Percentiles rank a stretch among this genome's conserved stretches.
Evolutionary conservation across 345 rosid species (phyloP).

Genomic region (Ceriops tagal): DNA sequence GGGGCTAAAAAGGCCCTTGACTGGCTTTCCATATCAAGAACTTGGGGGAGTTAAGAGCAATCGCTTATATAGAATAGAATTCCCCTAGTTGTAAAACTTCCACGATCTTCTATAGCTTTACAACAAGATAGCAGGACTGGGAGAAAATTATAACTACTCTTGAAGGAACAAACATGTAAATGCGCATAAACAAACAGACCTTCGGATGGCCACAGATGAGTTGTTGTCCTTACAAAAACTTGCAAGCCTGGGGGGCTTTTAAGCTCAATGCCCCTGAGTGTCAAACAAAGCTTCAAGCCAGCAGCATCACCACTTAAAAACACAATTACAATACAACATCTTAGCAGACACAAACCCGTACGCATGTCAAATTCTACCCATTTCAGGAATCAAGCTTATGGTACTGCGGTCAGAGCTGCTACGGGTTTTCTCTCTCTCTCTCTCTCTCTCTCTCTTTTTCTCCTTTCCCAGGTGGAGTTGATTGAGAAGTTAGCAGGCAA

Average conservation of each 20-base stretch:
- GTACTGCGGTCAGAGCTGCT: conserved; percentile 17
- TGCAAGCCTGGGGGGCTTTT: conserved; percentile 20
- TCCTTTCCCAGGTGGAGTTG: neutral
- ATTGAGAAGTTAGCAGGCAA: conserved; percentile 45
- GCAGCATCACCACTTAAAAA: conserved; percentile 8
- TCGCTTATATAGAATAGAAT: too few species aligned
- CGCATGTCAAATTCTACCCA: conserved; percentile 16
- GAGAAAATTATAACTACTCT: conserved; percentile 16
- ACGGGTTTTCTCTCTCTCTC: neutral
- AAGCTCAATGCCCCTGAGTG: conserved; percentile 11
- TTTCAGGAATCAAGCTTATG: conserved; percentile 15
- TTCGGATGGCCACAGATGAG: conserved; percentile 15
- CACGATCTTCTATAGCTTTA: too few species aligned
- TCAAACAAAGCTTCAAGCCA: conserved; percentile 27
- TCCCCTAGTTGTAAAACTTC: too few species aligned
- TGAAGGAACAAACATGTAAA: conserved; percentile 13
- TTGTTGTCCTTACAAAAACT: conserved; percentile 20
- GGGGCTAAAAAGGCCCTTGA: too few species aligned
- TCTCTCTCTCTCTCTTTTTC: neutral
- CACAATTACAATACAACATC: conserved; percentile 27
- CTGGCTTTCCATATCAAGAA: too few species aligned
- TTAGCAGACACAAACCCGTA: conserved; percentile 22
- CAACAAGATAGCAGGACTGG: neutral
- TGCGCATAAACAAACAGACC: conserved; percentile 19
- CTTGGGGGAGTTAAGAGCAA: too few species aligned